These are phyloP conservation scores for Neofusicoccum parvum DNA, from an alignment of 2,329 filamentous ascomycete genomes.

Conservation along the genomic window DNA sequence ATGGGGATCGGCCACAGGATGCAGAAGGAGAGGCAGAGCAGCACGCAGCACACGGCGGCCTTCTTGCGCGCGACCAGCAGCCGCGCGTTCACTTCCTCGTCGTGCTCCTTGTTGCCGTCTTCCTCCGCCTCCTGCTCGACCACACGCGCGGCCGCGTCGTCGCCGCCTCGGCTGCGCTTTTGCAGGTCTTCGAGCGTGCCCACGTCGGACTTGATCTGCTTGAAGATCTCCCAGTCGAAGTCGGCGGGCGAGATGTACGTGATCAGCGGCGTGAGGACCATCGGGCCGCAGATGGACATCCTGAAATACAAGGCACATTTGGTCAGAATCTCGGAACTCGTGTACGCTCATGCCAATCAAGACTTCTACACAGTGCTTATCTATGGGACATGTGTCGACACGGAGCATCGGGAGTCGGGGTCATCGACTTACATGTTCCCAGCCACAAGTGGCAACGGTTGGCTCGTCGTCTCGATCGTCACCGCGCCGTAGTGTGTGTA, in stretches of 20 bases:
- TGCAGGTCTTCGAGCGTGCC: slow-evolving; percentile 15
- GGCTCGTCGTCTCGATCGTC: slow-evolving; percentile 37
- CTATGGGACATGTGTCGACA: no score
- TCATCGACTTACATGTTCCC: slow-evolving; percentile 25
- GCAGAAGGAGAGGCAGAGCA: slow-evolving; percentile 15
- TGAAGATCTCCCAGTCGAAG: slow-evolving; percentile 46
- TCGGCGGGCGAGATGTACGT: slow-evolving; percentile 49
- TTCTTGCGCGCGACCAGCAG: slow-evolving; percentile 16
- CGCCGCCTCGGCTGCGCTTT: not conserved
- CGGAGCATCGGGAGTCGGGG: no score
- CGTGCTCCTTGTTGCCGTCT: not conserved
- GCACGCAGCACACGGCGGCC: slow-evolving; percentile 7
- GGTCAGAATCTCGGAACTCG: slow-evolving; percentile 7
- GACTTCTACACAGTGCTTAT: no score
- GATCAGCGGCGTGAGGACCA: slow-evolving; percentile 34
- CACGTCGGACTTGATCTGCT: slow-evolving; percentile 20
- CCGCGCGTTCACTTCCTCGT: not conserved
- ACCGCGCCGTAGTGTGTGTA: slow-evolving; percentile 37
- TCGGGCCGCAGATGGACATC: slow-evolving; percentile 18
- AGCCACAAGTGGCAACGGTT: slow-evolving; percentile 22
- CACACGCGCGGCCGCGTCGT: no score
- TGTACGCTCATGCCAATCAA: no score
- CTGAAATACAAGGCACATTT: not conserved
- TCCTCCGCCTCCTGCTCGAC: not conserved
- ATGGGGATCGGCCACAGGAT: slow-evolving; percentile 58